These are phyloP conservation scores for Penicillium salamii DNA, from an alignment of 495 filamentous ascomycete genomes.

Conservation along the genomic window DNA sequence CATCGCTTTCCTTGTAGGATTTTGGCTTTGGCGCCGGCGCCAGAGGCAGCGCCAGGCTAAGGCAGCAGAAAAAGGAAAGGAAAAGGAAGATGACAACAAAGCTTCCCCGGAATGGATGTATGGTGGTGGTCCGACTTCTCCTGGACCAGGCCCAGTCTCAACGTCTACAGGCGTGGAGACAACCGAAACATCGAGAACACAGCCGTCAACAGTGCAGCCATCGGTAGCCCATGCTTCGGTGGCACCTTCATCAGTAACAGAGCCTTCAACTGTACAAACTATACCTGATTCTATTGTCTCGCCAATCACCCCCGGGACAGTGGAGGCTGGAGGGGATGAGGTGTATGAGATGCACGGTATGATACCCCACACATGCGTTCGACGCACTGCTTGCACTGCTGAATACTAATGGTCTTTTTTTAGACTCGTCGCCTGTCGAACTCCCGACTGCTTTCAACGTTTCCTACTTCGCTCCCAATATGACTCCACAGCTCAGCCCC, in stretches of 20 bases:
- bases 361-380: neutral
- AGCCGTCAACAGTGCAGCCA: neutral
- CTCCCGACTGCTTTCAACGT: constrained; percentile 15
- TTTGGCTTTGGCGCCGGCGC: constrained; percentile 54
- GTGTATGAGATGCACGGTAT: constrained; percentile 25
- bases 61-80: neutral
- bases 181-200: neutral
- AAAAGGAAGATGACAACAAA: neutral
- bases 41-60: constrained; percentile 13
- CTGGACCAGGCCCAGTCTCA: neutral
- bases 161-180: neutral
- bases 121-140: neutral
- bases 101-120: neutral
- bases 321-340: constrained; percentile 20
- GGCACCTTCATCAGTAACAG: neutral
- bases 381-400: neutral
- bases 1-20: constrained; percentile 52
- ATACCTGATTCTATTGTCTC: constrained; percentile 7
- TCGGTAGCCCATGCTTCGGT: neutral
- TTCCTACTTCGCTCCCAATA: neutral
- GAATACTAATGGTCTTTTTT: neutral
- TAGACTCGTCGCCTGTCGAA: constrained; percentile 21
- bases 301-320: constrained; percentile 14
- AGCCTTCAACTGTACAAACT: no score
- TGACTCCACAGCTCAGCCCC: neutral